Evolutionary conservation across 257 asterid species (phyloP), one percentile per base, ranked within the genome.

Genomic region (Solanum appendiculatum): DNA sequence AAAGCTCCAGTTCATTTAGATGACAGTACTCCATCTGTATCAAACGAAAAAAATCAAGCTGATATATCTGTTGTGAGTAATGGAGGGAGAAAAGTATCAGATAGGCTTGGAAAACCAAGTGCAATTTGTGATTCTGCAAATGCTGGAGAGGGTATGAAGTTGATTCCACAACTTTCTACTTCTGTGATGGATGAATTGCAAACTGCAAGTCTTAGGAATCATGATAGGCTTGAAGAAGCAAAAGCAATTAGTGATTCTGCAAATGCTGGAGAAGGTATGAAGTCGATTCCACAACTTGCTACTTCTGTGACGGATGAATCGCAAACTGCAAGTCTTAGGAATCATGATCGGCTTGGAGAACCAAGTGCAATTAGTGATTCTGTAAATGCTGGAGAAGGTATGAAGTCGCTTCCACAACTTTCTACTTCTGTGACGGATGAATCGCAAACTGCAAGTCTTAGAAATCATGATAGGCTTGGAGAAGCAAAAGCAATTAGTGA

Each of bases 341-440:
- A 51, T 51, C 60, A 51, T 16, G 88, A 66, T 44, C 68, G 63
- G 40, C 74, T 69, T 63, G 87, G 83, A 54, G 91, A 90, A 51
- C 90, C 87, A 60, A 23, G n/a, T 46, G 75, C 85, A 27, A n/a
- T 64, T 46, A 14, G 75, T 83, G 92, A 75, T 88, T 88, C 90
- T 74, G 85, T 66, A 63, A 84, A 88, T 86, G 44, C 16, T 11
- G 92, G 89, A 87, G 92, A 92, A 88, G 88, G 87, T 27, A 46
- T 27, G 42, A 86, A 90, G 58, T 80, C 88, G 14, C 86, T 77
- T 31, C 85, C 66, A 9, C 85, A 80, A 46, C 66, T 80, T 80
- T 70, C 87, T 78, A 63, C 88, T 66, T 73, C 89, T 66, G 90
- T 74, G 33, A 25, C 44, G 88, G 91, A 78, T 75, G 40, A 44